phyloP scores from a whole-genome alignment of 306 rosid species.

The Alnus glutinosa region DNA sequence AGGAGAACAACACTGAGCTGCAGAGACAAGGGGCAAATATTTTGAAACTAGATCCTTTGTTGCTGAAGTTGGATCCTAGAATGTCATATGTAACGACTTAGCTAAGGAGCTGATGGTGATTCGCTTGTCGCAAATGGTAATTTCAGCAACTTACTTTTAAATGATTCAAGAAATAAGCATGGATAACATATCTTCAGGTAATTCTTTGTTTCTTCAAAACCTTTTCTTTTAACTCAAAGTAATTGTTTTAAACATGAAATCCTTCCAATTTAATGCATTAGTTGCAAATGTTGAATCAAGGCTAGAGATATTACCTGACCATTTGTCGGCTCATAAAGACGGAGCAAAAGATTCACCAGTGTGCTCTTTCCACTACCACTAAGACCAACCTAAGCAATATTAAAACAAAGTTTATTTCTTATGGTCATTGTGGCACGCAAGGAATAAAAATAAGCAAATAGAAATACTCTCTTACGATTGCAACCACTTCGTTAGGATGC shows the following conservation, averaged over 20 bases:
- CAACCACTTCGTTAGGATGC: constrained; percentile 85
- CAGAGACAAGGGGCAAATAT: too few relatives aligned
- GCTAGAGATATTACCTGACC: constrained; percentile 70
- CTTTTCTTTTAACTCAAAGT: constrained; percentile 8
- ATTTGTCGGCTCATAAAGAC: constrained; percentile 86
- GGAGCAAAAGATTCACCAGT: constrained; percentile 90
- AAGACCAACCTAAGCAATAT: constrained; percentile 75
- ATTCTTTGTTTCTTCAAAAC: not conserved
- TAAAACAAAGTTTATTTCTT: constrained; percentile 27
- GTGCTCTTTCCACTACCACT: constrained; percentile 99
- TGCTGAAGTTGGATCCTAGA: not conserved
- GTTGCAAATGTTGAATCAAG: constrained; percentile 5
- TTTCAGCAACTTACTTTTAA: constrained; percentile 3
- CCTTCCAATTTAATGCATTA: not conserved
- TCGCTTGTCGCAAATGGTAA: not conserved
- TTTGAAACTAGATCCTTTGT: constrained; percentile 14
- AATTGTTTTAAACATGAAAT: constrained; percentile 11
- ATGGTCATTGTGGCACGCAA: constrained; percentile 25
- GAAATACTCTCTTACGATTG: constrained; percentile 67
- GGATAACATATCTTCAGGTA: constrained; percentile 4
- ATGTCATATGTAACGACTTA: constrained; percentile 11
- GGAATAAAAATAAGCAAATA: constrained; percentile 24
- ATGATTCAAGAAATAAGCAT: constrained; percentile 9
- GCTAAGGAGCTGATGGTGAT: not conserved
- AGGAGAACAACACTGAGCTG: too few relatives aligned